phyloP scores from a whole-genome alignment of 306 rosid genomes.

The Calophaca sinica region DNA sequence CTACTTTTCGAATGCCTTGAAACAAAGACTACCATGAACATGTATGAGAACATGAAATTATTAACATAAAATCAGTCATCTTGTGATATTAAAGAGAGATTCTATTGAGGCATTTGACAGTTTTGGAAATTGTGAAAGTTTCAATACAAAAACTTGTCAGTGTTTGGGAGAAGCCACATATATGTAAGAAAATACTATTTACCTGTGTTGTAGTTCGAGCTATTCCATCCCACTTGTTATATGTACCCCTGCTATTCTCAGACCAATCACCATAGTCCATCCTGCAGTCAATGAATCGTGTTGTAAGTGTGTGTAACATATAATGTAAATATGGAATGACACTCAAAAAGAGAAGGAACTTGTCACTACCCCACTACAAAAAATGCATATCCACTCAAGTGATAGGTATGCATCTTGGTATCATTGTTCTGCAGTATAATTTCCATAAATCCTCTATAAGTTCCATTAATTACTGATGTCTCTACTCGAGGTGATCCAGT shows the following conservation, averaged over 20 bases:
- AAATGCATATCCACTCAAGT: constrained; percentile 88
- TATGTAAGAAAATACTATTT: constrained; percentile 22
- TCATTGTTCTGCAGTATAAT: constrained; percentile 87
- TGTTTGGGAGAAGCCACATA: constrained; percentile 3
- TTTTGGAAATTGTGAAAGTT: constrained; percentile 19
- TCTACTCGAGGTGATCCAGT: constrained; percentile 71
- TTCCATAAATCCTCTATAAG: constrained; percentile 94
- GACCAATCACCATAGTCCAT: constrained; percentile 99
- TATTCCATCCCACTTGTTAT: constrained; percentile 98
- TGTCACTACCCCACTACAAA: constrained; percentile 83
- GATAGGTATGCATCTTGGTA: constrained; percentile 92
- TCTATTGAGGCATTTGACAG: constrained; percentile 30
- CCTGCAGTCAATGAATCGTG: constrained; percentile 58
- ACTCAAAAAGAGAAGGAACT: constrained; percentile 36
- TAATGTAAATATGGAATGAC: constrained; percentile 20
- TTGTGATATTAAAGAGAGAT: constrained; percentile 7
- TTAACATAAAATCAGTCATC: not conserved
- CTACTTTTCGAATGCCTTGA: constrained; percentile 1
- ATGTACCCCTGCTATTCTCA: constrained; percentile 93
- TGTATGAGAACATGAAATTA: not conserved
- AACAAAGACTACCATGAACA: constrained; percentile 19
- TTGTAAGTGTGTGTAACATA: not conserved
- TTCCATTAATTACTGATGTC: constrained; percentile 87
- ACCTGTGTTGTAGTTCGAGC: constrained; percentile 93
- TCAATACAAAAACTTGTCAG: constrained; percentile 1